phyloP scores from a whole-genome alignment of 345 rosid species.

The Melastoma malabathricum region DNA sequence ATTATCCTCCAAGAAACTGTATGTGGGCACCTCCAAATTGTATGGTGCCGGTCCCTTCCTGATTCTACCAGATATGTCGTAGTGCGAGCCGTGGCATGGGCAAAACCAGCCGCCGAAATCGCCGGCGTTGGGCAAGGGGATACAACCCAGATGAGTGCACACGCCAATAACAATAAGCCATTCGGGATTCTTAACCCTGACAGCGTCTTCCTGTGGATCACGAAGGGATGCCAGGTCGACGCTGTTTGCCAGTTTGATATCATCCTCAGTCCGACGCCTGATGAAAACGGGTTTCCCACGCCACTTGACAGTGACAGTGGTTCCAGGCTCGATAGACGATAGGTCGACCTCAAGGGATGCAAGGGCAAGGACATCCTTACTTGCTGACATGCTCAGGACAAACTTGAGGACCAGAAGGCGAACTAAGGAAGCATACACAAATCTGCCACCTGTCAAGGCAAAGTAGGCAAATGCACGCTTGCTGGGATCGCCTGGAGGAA shows the following conservation, averaged over 20 bases:
- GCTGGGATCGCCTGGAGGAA: slow-evolving; percentile 56
- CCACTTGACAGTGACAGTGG: slow-evolving; percentile 54
- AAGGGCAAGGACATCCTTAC: slow-evolving; percentile 52
- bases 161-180: slow-evolving; percentile 55
- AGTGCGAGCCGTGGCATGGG: slow-evolving; percentile 58
- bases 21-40: slow-evolving; percentile 53
- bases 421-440: slow-evolving; percentile 46
- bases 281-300: slow-evolving; percentile 60
- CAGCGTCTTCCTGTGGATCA: slow-evolving; percentile 44
- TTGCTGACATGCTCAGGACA: slow-evolving; percentile 58
- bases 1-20: slow-evolving; percentile 47
- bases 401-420: slow-evolving; percentile 52
- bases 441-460: slow-evolving; percentile 49
- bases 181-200: slow-evolving; percentile 46
- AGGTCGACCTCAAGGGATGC: slow-evolving; percentile 64
- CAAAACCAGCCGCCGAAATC: slow-evolving; percentile 61
- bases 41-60: slow-evolving; percentile 57
- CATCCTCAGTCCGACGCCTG: slow-evolving; percentile 48
- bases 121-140: slow-evolving; percentile 52
- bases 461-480: slow-evolving; percentile 62
- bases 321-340: slow-evolving; percentile 42
- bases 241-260: slow-evolving; percentile 41
- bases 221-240: slow-evolving; percentile 41
- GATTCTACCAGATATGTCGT: slow-evolving; percentile 52
- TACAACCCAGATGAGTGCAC: slow-evolving; percentile 58